Base-by-base conservation (phyloP, 2,329 filamentous ascomycete genomes). In the Cercospora sp. region DNA sequence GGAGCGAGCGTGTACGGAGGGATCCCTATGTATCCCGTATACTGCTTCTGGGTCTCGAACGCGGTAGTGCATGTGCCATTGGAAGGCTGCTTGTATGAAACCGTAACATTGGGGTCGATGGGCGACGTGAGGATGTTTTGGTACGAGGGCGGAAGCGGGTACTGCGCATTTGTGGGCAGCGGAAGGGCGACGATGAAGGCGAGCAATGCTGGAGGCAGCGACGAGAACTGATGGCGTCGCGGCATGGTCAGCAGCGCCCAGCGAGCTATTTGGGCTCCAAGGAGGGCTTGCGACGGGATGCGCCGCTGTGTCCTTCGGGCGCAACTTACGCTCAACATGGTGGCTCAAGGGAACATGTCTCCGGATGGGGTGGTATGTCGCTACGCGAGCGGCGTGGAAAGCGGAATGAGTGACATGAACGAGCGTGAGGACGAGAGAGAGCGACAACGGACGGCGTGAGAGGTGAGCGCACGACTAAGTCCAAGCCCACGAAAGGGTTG, bases 21-120 rank as follows among this genome's bases (percentile, higher is more conserved):
- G 16, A 91, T 79, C 63, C 80, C 84, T 66, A 92, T 87, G 85
- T 90, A 91, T 74, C 90, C 90, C 3, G 88, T 87, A 75, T 89
- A 91, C 77, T 92, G 90, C 77, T 88, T 85, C 78, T 92, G 90
- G 0, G 82, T 82, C 55, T 83, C 76, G 74, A 90, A 91, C 7
- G 86, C 86, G 1, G 90, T 91, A 58, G 82, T 85, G 78, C 90
- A 92, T 12, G 85, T 88, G 57, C 86, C 87, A 7, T 82, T 77
- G 4, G 86, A 84, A 2, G 86, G 86, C 40, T 84, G 81, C 75
- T 90, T 91, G 82, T 90, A 93, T 65, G 87, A 86, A 75, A 92
- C 87, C 67, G 86, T 89, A 75, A 92, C 86, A 71, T 86, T 85
- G 30, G 82, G 80, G 77, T 91, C 84, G 72, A 90, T 81, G 2